Base-by-base conservation (phyloP, 2,329 filamentous ascomycete genomes). In the Penicillium sp. region DNA sequence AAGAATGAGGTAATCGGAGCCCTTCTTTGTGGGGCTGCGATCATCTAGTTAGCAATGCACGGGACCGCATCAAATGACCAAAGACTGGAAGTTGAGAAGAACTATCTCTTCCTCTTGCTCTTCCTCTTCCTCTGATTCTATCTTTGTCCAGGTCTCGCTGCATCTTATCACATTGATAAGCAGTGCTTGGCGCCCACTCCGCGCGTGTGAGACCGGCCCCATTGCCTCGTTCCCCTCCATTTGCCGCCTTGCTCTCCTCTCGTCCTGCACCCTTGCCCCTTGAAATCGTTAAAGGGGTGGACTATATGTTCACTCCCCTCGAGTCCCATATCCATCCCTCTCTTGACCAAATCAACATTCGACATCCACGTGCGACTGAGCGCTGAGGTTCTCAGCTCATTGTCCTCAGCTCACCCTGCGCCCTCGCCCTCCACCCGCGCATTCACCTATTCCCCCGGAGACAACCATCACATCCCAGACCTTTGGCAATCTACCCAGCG, bases 161-260 rank as follows among this genome's bases (percentile, higher is more conserved):
- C 53, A 50, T 56, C 57, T 59, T 57, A 60, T 58, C 56, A 47
- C 48, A 13, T 50, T 40, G 58, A 61, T 61, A 58, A 61, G 53
- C 46, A 37, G 43, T 40, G 45, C 57, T 60, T 54, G 55, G 56
- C 58, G 46, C 45, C 43, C 52, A 59, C 57, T 58, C 57, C 56
- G 54, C 58, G 55, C 50, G 39, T 50, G 52, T 56, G 55, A 59
- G 49, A 56, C 53, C 45, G 49, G 46, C 27, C 51, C 52, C 44
- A 54, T 54, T 55, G 54, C 57, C 56, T 54, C 58, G 55, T 57
- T 33, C 52, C 52, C 55, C 55, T 50, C 53, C 52, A 55, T 54
- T 58, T 52, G 48, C 54, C 47, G 48, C 43, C 53, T 52, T 50
- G 44, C 42, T 48, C 54, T 48, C 46, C 49, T 43, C 45, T 44